Evolutionary conservation across 176 grass and related monocot species (phyloP).

Genomic region (Sorghum bicolor): DNA sequence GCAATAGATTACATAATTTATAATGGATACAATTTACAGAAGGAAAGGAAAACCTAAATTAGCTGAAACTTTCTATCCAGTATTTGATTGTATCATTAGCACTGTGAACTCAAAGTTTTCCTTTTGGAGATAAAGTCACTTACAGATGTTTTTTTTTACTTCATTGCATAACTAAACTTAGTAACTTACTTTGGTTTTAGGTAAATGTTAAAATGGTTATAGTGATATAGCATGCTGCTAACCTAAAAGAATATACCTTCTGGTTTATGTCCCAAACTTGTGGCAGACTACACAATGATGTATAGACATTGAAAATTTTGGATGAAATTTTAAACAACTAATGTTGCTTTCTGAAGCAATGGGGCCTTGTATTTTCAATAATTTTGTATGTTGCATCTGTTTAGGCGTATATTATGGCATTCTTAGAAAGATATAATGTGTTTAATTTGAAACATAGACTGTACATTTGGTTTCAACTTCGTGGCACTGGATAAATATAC

Average conservation of each 20-base stretch:
- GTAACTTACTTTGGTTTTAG: background rate
- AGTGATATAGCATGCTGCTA: background rate
- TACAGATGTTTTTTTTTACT: conserved; percentile 18
- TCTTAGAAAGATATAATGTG: background rate
- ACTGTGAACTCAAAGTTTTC: background rate
- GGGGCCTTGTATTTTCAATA: background rate
- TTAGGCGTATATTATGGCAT: background rate
- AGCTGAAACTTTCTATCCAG: background rate
- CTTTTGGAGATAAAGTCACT: background rate
- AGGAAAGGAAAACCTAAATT: background rate
- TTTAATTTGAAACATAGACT: background rate
- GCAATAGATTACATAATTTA: background rate
- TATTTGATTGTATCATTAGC: background rate
- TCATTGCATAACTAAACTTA: background rate
- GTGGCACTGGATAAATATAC: background rate
- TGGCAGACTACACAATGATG: background rate
- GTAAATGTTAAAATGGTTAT: background rate
- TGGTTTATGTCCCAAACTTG: background rate
- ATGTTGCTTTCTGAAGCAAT: background rate
- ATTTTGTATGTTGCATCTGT: background rate
- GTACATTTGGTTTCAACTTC: background rate
- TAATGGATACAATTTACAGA: background rate
- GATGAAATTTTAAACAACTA: background rate
- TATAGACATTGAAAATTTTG: background rate
- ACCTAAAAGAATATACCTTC: background rate